Conservation (phyloP, 2,329 filamentous ascomycete genomes). For the Microcyclospora tardicrescens region DNA sequence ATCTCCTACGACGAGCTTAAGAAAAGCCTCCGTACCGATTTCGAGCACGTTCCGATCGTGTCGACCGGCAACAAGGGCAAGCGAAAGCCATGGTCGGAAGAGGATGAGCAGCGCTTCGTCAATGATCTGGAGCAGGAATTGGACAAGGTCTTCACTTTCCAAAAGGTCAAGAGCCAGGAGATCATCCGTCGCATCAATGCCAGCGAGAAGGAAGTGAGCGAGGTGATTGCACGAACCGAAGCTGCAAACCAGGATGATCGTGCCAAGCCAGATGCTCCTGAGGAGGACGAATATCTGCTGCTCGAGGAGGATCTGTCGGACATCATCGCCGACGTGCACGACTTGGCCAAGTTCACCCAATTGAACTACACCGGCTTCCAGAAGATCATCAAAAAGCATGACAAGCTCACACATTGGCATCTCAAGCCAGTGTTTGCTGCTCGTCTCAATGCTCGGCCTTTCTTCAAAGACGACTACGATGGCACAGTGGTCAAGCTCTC, state of each 20-base stretch:
- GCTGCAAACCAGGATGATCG: slow-evolving; percentile 31
- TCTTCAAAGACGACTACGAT: slow-evolving; percentile 99
- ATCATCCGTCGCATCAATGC: slow-evolving; percentile 81
- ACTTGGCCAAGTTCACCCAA: slow-evolving; percentile 95
- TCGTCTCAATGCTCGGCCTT: slow-evolving; percentile 86
- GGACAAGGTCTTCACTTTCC: slow-evolving; percentile 95
- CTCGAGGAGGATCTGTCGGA: slow-evolving; percentile 92
- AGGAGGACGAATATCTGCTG: slow-evolving; percentile 86
- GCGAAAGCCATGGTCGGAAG: slow-evolving; percentile 68
- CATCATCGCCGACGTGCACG: slow-evolving; percentile 96
- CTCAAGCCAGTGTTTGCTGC: slow-evolving; percentile 93
- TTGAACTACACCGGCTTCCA: slow-evolving; percentile 98
- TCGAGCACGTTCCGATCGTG: slow-evolving; percentile 38
- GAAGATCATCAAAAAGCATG: slow-evolving; percentile 99
- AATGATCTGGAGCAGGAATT: slow-evolving; percentile 77
- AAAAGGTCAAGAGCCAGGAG: slow-evolving; percentile 93
- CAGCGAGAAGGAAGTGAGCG: slow-evolving; percentile 78
- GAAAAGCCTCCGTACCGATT: slow-evolving; percentile 64
- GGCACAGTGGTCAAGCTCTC: slow-evolving; percentile 89
- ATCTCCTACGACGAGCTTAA: slow-evolving; percentile 96
- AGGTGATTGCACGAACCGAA: slow-evolving; percentile 62
- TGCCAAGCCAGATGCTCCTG: slow-evolving; percentile 37
- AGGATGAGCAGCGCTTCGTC: slow-evolving; percentile 83
- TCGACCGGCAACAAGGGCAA: slow-evolving; percentile 20
- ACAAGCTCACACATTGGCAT: slow-evolving; percentile 84